Percentiles rank a stretch among this genome's conserved stretches.
Evolutionary conservation across 352 stramenopile species (phyloP).

Genomic region (Phytophthora chlamydospora): DNA sequence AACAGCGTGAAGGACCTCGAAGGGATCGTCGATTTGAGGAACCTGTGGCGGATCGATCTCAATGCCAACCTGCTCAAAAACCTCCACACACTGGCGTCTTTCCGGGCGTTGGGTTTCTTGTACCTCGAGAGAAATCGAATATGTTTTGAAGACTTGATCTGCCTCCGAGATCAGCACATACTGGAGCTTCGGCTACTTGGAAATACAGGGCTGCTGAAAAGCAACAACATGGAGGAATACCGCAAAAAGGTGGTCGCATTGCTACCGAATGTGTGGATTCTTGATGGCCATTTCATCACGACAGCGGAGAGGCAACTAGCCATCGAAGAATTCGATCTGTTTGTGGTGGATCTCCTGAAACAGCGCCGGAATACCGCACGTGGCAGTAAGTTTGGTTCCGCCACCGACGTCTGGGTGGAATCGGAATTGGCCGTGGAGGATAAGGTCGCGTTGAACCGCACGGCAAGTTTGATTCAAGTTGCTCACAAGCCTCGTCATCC

Average conservation of each 20-base stretch:
- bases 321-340: conserved; percentile 46
- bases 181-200: conserved; percentile 53
- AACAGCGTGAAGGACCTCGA: conserved; percentile 59
- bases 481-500: conserved; percentile 21
- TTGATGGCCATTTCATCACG: conserved; percentile 68
- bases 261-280: conserved; percentile 61
- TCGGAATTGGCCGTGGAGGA: conserved; percentile 6
- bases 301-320: conserved; percentile 44
- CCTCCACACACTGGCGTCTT: conserved; percentile 48
- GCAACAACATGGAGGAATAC: conserved; percentile 32
- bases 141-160: conserved; percentile 55
- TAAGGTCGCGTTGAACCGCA: neutral
- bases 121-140: conserved; percentile 56
- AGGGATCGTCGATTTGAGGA: conserved; percentile 39
- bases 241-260: conserved; percentile 54
- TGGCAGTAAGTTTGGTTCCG: conserved; percentile 44
- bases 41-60: conserved; percentile 64
- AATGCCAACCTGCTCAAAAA: conserved; percentile 52
- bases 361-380: neutral
- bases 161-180: conserved; percentile 62
- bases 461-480: conserved; percentile 25
- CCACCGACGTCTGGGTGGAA: conserved; percentile 40
- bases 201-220: conserved; percentile 40
- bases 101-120: conserved; percentile 61
- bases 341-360: conserved; percentile 37